phyloP scores from a whole-genome alignment of 179 eudicot genomes.

The Nepenthes alata region DNA sequence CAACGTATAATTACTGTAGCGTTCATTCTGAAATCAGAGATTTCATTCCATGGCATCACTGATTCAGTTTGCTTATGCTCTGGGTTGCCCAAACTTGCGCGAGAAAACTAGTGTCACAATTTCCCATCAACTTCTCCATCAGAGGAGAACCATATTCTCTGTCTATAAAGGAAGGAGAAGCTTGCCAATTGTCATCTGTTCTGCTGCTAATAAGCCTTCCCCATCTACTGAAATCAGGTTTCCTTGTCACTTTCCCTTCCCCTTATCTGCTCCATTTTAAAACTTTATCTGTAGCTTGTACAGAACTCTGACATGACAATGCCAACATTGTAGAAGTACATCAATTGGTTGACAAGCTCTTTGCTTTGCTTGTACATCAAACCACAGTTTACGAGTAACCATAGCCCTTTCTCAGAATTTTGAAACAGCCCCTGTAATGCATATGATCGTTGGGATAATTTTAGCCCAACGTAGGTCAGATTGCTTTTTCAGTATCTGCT shows the following conservation, averaged over 20 bases:
- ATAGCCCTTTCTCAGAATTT: too few species aligned
- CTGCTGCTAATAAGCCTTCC: conserved; percentile 47
- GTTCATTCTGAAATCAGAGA: too few species aligned
- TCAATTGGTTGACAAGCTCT: not conserved
- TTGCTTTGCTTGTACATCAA: not conserved
- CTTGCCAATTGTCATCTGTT: conserved; percentile 24
- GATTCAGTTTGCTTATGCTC: not conserved
- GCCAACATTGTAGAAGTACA: not conserved
- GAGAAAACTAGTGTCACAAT: not conserved
- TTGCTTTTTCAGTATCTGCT: too few species aligned
- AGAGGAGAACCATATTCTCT: not conserved
- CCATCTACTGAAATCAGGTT: conserved; percentile 58
- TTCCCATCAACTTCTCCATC: not conserved
- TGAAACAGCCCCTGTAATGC: too few species aligned
- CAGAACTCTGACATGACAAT: not conserved
- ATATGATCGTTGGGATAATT: too few species aligned
- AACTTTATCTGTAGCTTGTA: not conserved
- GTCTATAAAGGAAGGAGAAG: not conserved
- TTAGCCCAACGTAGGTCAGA: too few species aligned
- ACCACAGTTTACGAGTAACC: too few species aligned
- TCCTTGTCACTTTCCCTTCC: too few species aligned
- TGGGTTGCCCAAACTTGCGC: not conserved
- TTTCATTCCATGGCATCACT: not conserved
- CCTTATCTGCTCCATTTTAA: not conserved
- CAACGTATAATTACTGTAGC: too few species aligned